Conservation (phyloP, 352 stramenopile genomes). For the Phytophthora agathidicida region DNA sequence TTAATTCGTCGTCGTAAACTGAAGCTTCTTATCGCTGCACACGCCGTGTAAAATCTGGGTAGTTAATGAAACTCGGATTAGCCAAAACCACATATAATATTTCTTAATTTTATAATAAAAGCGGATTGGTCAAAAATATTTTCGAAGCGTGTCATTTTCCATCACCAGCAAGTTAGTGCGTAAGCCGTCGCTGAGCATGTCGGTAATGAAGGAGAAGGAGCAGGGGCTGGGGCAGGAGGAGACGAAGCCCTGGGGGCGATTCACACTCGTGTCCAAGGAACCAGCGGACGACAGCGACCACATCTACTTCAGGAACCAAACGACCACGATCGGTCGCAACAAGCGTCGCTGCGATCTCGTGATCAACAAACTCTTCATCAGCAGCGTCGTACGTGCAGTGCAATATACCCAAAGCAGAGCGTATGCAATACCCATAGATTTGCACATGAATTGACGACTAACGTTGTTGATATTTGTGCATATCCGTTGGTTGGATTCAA, state of each 20-base stretch:
- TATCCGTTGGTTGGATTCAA: slow-evolving; percentile 2
- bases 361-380: slow-evolving; percentile 69
- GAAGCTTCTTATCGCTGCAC: too few relatives aligned
- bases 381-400: slow-evolving; percentile 50
- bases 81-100: too few relatives aligned
- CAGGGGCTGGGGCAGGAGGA: slow-evolving; percentile 3
- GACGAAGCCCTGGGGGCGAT: slow-evolving; percentile 56
- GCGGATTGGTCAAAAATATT: slow-evolving; percentile 25
- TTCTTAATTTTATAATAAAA: too few relatives aligned
- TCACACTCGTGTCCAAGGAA: slow-evolving; percentile 68
- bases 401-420: too few relatives aligned
- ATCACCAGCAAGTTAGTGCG: slow-evolving; percentile 12
- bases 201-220: slow-evolving; percentile 7
- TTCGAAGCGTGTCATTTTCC: slow-evolving; percentile 29
- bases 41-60: too few relatives aligned
- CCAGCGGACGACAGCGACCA: slow-evolving; percentile 59
- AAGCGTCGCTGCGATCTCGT: slow-evolving; percentile 51
- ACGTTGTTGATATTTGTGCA: background rate
- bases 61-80: too few relatives aligned
- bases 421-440: too few relatives aligned
- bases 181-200: slow-evolving; percentile 11
- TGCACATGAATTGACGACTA: background rate
- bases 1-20: too few relatives aligned
- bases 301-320: slow-evolving; percentile 56
- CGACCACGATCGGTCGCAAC: slow-evolving; percentile 63